Base-by-base conservation (phyloP, 192 early-diverging fungal species). In the Geosiphon pyriformis region DNA sequence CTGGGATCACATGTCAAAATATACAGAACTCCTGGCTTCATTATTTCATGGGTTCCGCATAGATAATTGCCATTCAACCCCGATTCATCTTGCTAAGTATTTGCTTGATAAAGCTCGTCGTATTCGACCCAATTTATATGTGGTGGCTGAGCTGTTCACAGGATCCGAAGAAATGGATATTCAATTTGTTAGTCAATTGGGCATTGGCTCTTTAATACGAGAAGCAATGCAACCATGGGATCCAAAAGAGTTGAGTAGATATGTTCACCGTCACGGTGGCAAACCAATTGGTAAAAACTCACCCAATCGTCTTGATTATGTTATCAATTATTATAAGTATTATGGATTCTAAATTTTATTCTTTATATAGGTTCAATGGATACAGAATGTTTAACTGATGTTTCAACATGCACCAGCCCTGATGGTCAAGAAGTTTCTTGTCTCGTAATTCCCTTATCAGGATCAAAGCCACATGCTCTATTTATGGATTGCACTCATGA, bases 401-500 rank as follows among this genome's bases (percentile, higher is more conserved):
- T 65, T 22, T 73, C 75, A 0, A 58, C 68, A 22, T 81, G 75
- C 71, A 70, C 59, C 3, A 31, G 35, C 27, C 74, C 69, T 20
- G 76, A 84, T 50, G 79, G 73, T 10, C 78, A 81, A 4, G 65
- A 68, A 2, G 54, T 78, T 1, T 60, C 74, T 47, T 76, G 78
- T 30, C 50, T 86, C 42, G 74, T 96, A 2, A 84, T 91, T 11
- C 80, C 92, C 18, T 72, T 95, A 15, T 79, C 80, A 30, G 94
- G 89, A 12, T 91, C 91, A 7, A 75, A 75, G 20, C 93, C 95
- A 3, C 95, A 98, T 67, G 93, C 94, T 4, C 81, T 99, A 10
- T 96, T 99, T 72, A 97, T 98, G 88, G 97, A 99, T 74, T 98
- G 95, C 81, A 98, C 97, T 12, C 97, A 99, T 63, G 97, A 99